Percentiles rank a stretch among this genome's conserved stretches.
Evolutionary conservation across 2,329 filamentous ascomycete genomes (phyloP).

Genomic region (Aspergillus sp.): DNA sequence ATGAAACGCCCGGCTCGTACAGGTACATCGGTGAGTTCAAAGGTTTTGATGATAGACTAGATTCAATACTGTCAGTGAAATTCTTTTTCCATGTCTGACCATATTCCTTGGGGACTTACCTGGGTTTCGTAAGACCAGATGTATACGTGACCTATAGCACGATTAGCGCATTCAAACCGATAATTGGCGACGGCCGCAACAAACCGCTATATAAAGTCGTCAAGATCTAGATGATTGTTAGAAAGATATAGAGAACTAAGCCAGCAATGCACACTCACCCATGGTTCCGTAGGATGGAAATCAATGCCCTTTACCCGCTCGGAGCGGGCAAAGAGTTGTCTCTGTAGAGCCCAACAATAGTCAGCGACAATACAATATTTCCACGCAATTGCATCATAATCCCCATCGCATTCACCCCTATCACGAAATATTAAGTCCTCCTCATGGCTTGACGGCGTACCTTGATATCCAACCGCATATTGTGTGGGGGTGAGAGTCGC

Average conservation of each 20-base stretch:
- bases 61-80: slow-evolving; percentile 11
- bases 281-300: slow-evolving; percentile 95
- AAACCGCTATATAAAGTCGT: slow-evolving; percentile 94
- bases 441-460: slow-evolving; percentile 31
- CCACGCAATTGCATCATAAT: slow-evolving; percentile 1
- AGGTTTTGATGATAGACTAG: slow-evolving; percentile 90
- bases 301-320: slow-evolving; percentile 97
- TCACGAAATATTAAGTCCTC: not conserved
- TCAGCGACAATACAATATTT: slow-evolving; percentile 31
- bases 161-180: slow-evolving; percentile 19
- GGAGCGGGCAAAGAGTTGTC: slow-evolving; percentile 79
- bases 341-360: slow-evolving; percentile 46
- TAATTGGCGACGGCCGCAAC: slow-evolving; percentile 17
- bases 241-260: slow-evolving; percentile 6
- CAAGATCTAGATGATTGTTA: slow-evolving; percentile 54
- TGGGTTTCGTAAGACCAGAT: slow-evolving; percentile 99
- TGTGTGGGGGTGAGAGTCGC: slow-evolving; percentile 29
- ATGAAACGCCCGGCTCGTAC: slow-evolving; percentile 95
- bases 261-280: slow-evolving; percentile 52
- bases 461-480: slow-evolving; percentile 59
- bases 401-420: not conserved
- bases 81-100: not conserved
- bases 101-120: slow-evolving; percentile 29
- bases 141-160: slow-evolving; percentile 77
- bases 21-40: slow-evolving; percentile 96